Base-by-base conservation (phyloP, 257 asterid species). In the Cynanchum wilfordii region DNA sequence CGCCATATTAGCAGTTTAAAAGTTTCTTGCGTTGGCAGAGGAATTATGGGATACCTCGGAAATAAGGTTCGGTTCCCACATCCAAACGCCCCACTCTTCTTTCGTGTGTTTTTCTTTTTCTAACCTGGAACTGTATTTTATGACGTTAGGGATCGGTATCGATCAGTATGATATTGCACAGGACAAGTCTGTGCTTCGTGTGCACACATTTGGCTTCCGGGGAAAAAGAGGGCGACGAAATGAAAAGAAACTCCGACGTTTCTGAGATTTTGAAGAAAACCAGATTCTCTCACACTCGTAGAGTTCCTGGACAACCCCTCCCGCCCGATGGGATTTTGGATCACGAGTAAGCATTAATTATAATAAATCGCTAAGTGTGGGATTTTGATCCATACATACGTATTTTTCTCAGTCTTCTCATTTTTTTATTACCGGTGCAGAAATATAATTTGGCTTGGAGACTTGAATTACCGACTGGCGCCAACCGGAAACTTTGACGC, bases 201-300 rank as follows among this genome's bases (percentile, higher is more conserved):
- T 93, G 98, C 36, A 87, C 97, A 10, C 98, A 93, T 79, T 76
- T 93, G 67, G 90, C 96, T 12, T 91, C 97, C 0, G 98, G 97
- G 4, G 98, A 93, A 67, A 90, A 81, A 82, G 90, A 87, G 11
- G 86, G 94, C 0, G 92, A 89, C 9, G 88, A 86, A 7, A 73
- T 73, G 8, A 83, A 85, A 77, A 79, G 98, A 74, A 93, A 90
- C 71, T 71, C 76, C 1, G 96, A 93, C 47, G 97, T 93, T 22
- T 56, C 52, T 56, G 96, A 88, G 66, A 89, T 93, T 42, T 75
- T 93, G 77, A 87, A 78, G 81, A 87, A 77, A 68, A 93, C 98
- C 0, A 78, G 81, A 65, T 93, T 93, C 75, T 78, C 80, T 4
- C 84, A 80, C 69, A 54, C 83, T 2, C 29, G 5, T 40, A 70